phyloP scores from a whole-genome alignment of 2,329 filamentous ascomycete species.

The Curvularia lunata region DNA sequence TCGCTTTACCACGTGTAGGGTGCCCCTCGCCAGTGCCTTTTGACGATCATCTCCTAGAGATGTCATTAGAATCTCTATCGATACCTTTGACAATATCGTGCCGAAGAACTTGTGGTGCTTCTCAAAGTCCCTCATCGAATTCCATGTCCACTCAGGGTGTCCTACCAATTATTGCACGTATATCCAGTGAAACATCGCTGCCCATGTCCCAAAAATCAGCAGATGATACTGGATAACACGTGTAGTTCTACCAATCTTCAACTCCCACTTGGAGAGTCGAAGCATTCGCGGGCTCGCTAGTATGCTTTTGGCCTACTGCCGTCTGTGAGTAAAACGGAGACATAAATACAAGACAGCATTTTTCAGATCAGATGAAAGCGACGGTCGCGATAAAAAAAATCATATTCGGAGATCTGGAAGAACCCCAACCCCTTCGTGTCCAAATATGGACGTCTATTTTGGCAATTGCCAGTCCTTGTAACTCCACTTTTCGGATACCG shows the following conservation, averaged over 20 bases:
- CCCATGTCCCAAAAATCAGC: not conserved
- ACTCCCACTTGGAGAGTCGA: not conserved
- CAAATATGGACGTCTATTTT: constrained; percentile 11
- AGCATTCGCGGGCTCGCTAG: not conserved
- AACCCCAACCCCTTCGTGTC: not conserved
- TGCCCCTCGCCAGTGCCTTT: not conserved
- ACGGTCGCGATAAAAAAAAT: not conserved
- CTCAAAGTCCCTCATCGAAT: too few relatives aligned
- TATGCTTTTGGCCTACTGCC: not conserved
- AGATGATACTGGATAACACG: not conserved
- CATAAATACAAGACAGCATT: not conserved
- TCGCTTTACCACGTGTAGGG: not conserved
- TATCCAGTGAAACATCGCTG: too few relatives aligned
- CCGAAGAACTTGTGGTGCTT: not conserved
- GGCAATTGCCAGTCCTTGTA: constrained; percentile 87
- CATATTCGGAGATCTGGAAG: not conserved
- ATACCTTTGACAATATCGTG: too few relatives aligned
- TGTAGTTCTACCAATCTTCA: not conserved
- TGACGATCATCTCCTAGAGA: not conserved
- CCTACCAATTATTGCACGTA: not conserved
- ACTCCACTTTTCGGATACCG: constrained; percentile 92
- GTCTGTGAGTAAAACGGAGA: not conserved
- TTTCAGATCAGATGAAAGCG: not conserved
- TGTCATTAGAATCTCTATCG: not conserved
- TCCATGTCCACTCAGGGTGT: not conserved